A percentile compares a stretch with the other conserved stretches of the same genome.
phyloP scores from a whole-genome alignment of 306 rosid species.

The Gillenia trifoliata region DNA sequence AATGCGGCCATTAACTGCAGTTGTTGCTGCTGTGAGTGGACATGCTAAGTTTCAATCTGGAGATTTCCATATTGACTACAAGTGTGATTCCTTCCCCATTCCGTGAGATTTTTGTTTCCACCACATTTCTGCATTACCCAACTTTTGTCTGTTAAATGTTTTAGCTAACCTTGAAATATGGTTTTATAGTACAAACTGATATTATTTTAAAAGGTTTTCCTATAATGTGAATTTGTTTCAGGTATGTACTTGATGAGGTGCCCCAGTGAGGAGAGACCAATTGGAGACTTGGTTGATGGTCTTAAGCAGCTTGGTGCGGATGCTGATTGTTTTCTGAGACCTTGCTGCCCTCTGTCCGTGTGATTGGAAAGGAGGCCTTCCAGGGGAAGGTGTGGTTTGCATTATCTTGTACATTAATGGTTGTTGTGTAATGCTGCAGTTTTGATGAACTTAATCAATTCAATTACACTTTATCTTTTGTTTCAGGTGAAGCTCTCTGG shows the following conservation, averaged over 20 bases:
- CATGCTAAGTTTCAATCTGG: conserved; percentile 60
- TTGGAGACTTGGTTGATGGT: conserved; percentile 91
- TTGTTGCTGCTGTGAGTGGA: conserved; percentile 95
- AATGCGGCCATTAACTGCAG: conserved; percentile 96
- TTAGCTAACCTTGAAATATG: background rate
- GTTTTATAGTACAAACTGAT: background rate
- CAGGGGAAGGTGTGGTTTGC: conserved; percentile 80
- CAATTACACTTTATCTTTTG: background rate
- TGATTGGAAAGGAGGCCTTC: conserved; percentile 93
- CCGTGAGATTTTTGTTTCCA: background rate
- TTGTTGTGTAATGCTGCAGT: conserved; percentile 1
- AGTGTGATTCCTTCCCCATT: conserved; percentile 4
- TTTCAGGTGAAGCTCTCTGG: conserved; percentile 95
- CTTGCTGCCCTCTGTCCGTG: conserved; percentile 91
- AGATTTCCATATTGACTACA: background rate
- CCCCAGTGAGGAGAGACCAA: conserved; percentile 99
- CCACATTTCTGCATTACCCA: background rate
- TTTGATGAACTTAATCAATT: conserved; percentile 6
- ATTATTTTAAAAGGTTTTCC: conserved; percentile 3
- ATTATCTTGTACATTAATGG: background rate
- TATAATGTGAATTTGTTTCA: conserved; percentile 32
- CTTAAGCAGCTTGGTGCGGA: conserved; percentile 97
- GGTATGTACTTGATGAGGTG: conserved; percentile 91
- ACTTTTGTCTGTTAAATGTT: background rate
- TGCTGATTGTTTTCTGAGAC: conserved; percentile 85